Evolutionary conservation across 2,329 filamentous ascomycete species (phyloP), one percentile per base, ranked within the genome.

Genomic region (Cercospora citrullina): DNA sequence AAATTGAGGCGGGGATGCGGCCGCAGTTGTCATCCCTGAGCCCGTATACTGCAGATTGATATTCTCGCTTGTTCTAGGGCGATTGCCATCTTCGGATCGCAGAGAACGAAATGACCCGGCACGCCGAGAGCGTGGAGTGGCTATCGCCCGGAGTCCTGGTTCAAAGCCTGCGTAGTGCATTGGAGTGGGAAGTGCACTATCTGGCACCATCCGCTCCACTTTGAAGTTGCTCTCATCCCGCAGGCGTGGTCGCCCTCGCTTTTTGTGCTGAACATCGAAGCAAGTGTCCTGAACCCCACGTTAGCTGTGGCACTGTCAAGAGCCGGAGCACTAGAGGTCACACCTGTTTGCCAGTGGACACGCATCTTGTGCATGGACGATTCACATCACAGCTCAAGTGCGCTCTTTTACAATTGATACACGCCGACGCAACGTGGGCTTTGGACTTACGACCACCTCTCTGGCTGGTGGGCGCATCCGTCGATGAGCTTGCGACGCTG

Each of bases 241-340:
- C 72, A 95, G 82, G 71, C 92, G 86, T 68, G 92, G 92, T 60
- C 92, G 86, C 51, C 92, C 92, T 73, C 92, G 84, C 78, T 94
- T 95, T 80, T 94, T 95, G 80, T 95, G 92, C 76, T 93, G 90
- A 36, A 95, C 91, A 79, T 95, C 92, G 73, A 92, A 84, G 76
- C 92, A 95, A 7, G 89, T 85, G 67, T 93, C 91, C 83, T 94
- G 85, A 12, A 59, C 75, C 68, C 63, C 62, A 33, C 68, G 62
- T 45, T 36, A 51, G 23, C 33, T 48, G 18, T 60, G 69, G 18
- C 23, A 14, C 30, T 26, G 5, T 14, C 30, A 45, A 16, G n/a
- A 12, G 4, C 10, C 2, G 31, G 1, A 2, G 23, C 7, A n/a
- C 5, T 1, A 5, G 4, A 21, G 16, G 16, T 79, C 82, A 78